phyloP scores from a whole-genome alignment of 371 early-diverging fungal genomes.

The Mucor irregularis region DNA sequence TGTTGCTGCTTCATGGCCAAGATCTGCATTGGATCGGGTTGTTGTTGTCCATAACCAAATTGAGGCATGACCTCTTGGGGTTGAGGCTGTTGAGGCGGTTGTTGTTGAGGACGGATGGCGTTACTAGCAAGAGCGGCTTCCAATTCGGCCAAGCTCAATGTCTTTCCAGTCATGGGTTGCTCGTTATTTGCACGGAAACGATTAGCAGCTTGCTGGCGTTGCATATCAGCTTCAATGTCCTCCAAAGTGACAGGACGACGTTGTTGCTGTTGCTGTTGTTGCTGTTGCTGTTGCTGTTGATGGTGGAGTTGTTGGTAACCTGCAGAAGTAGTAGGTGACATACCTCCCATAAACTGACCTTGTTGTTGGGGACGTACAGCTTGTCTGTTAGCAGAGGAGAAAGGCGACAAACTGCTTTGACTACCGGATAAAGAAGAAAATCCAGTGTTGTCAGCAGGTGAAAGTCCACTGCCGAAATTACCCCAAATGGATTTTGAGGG shows the following conservation, averaged over 20 bases:
- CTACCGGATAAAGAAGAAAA: conserved; percentile 19
- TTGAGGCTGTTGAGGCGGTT: conserved; percentile 6
- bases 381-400: conserved; percentile 21
- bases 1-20: conserved; percentile 33
- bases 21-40: conserved; percentile 29
- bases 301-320: conserved; percentile 18
- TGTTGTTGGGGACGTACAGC: conserved; percentile 21
- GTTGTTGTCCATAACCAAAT: conserved; percentile 24
- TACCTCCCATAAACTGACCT: conserved; percentile 8
- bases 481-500: conserved; percentile 46
- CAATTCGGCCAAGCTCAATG: conserved; percentile 70
- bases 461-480: conserved; percentile 35
- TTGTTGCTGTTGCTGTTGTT: conserved; percentile 34
- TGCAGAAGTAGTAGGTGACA: conserved; percentile 25
- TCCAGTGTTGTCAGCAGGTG: conserved; percentile 21
- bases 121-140: conserved; percentile 62
- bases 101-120: not conserved
- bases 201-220: conserved; percentile 32
- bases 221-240: conserved; percentile 64
- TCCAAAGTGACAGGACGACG: conserved; percentile 40
- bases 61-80: conserved; percentile 4
- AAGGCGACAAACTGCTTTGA: conserved; percentile 21
- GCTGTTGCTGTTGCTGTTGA: too few relatives aligned
- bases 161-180: conserved; percentile 27
- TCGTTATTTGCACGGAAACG: conserved; percentile 25